Percentiles rank a stretch among this genome's conserved stretches.
Evolutionary conservation across 495 filamentous ascomycete species (phyloP).

Genomic region (Aspergillus indologenus): DNA sequence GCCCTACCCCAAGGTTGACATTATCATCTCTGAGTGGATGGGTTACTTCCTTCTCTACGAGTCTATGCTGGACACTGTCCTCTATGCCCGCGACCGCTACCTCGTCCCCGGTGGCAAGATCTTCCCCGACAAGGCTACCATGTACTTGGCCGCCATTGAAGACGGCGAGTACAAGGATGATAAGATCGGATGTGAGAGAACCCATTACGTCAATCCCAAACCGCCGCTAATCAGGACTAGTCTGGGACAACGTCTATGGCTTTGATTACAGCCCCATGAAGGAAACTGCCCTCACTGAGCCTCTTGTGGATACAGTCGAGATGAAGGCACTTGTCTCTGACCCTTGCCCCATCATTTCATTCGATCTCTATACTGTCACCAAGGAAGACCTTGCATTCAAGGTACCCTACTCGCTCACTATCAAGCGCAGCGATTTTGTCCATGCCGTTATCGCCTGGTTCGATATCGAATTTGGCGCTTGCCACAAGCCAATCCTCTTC

Average conservation of each 20-base stretch:
- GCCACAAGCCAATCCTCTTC: conserved; percentile 82
- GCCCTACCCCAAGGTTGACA: conserved; percentile 87
- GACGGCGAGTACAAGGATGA: conserved; percentile 89
- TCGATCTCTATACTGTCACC: conserved; percentile 80
- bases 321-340: conserved; percentile 78
- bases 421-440: conserved; percentile 81
- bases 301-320: conserved; percentile 78
- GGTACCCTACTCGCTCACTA: conserved; percentile 65
- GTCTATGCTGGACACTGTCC: conserved; percentile 94
- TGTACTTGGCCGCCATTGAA: conserved; percentile 84
- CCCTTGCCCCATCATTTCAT: conserved; percentile 66
- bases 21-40: conserved; percentile 99
- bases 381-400: conserved; percentile 72
- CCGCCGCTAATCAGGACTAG: conserved; percentile 36
- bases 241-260: conserved; percentile 98
- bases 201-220: conserved; percentile 1
- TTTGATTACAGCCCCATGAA: conserved; percentile 95
- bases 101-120: conserved; percentile 80
- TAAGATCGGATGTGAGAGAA: conserved; percentile 70
- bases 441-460: conserved; percentile 98
- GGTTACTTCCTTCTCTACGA: conserved; percentile 98
- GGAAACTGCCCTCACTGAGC: conserved; percentile 76
- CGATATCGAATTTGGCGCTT: conserved; percentile 95
- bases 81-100: conserved; percentile 91
- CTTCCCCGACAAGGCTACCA: conserved; percentile 85